Evolutionary conservation across 1,139 yeast species (phyloP), one percentile per base, ranked within the genome.

Genomic region (Magnusiomyces fungicola): DNA sequence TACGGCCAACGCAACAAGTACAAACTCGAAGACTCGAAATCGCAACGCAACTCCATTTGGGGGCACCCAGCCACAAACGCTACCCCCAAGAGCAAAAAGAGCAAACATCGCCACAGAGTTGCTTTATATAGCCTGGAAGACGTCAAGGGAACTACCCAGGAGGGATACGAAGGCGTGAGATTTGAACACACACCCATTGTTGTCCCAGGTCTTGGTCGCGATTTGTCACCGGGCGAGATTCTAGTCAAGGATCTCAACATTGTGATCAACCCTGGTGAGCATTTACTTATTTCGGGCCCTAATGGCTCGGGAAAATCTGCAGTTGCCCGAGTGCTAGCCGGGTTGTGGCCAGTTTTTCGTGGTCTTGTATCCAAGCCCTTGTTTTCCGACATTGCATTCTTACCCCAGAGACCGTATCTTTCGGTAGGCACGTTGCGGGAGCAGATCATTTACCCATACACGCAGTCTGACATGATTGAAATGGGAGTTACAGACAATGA

Each of bases 301-400:
- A 90, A 89, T 61, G 96, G 97, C 18, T 78, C 85, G 57, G 97
- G 97, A 51, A 90, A 90, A 64, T 83, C 95, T 2, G 81, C 96
- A 0, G 83, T 90, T 58, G 82, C 90, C 43, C 74, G 97, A 55
- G 77, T 90, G 2, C 73, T 89, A 55, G 92, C 95, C 2, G 96
- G 94, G 22, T 72, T 90, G 53, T 90, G 97, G 97, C 97, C 97
- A 19, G 76, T 87, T 32, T 90, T 86, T 66, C 65, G 75, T 23
- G 97, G 97, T 0, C 74, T 89, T 52, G 71, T 90, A 43, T 85
- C 95, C 9, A 84, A 83, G 60, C 96, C 96, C 10, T 71, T 76
- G 48, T 83, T 81, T 50, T 78, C 76, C 45, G 90, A 86, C 56
- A 74, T 88, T 38, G 75, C 82, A 55, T 87, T 80, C 64, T 73